These are phyloP conservation scores for Mycena belliarum DNA, from an alignment of 768 basidiomycete genomes.

Conservation along the genomic window DNA sequence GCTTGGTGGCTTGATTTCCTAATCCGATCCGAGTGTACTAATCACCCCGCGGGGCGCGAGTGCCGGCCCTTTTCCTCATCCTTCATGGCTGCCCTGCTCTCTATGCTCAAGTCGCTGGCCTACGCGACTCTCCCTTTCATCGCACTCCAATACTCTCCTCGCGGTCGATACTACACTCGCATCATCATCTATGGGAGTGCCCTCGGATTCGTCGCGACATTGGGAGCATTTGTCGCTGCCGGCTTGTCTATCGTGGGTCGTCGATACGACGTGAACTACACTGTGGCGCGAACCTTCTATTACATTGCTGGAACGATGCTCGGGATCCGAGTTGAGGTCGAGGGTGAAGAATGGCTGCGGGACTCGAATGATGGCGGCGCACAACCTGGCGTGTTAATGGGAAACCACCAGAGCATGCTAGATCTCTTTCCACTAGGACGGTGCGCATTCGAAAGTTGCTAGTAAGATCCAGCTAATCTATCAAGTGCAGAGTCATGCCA, in stretches of 20 bases:
- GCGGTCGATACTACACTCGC: constrained; percentile 72
- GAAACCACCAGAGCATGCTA: constrained; percentile 92
- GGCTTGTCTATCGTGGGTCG: constrained; percentile 67
- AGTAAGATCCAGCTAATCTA: not conserved
- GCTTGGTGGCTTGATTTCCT: no score
- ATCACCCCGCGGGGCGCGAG: no score
- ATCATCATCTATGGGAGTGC: constrained; percentile 72
- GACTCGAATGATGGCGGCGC: constrained; percentile 33
- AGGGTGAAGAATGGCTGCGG: constrained; percentile 81
- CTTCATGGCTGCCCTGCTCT: constrained; percentile 63
- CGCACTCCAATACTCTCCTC: constrained; percentile 57
- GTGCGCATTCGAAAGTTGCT: constrained; percentile 43
- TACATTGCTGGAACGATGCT: constrained; percentile 59
- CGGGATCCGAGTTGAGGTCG: constrained; percentile 72
- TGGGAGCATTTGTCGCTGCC: constrained; percentile 68
- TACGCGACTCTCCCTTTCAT: constrained; percentile 76
- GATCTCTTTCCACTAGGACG: constrained; percentile 82
- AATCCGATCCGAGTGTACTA: not conserved
- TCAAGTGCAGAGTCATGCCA: constrained; percentile 69
- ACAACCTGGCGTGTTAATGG: constrained; percentile 71
- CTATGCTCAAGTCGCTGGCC: constrained; percentile 68
- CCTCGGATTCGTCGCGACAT: constrained; percentile 68
- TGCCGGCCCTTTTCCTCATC: constrained; percentile 12
- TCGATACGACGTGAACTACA: constrained; percentile 76
- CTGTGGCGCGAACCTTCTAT: constrained; percentile 87